Base-by-base conservation (phyloP, 176 grass and related monocot genomes). In the Hsuehochloa calcarea region DNA sequence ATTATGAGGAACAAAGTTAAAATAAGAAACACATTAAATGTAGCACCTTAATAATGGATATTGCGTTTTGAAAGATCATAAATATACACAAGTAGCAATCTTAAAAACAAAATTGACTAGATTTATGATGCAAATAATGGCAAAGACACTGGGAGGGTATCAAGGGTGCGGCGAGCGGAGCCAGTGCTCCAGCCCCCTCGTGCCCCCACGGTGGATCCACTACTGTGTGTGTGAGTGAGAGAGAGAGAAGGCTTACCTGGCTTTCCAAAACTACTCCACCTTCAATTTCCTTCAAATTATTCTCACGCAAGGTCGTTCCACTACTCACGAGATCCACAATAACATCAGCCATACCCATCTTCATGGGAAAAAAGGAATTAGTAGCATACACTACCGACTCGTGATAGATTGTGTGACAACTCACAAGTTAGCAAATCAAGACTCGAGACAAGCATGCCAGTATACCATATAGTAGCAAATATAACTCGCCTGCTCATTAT, bases 291-390 rank as follows among this genome's bases (percentile, higher is more conserved):
- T 99, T 99, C 71, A 99, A 80, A 86, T 99, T 94, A 78, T 99
- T 99, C 81, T 99, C 96, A 43, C 86, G 91, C 81, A 99, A 89
- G 25, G 96, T 99, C 3, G 75, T 96, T 83, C 93, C 96, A 50
- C 96, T 99, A 89, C 96, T 99, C 81, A 99, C 93, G 3, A 98
- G 96, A 94, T 99, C 96, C 64, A 99, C 78, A 51, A 99, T 99
- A 83, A 75, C 93, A 89, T 99, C 96, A 82, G 91, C 90, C 90
- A 88, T 99, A 68, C 96, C 96, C 96, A 99, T 96, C 96, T 96
- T 81, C 73, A 84, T 17, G 11, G n/a, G 15, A 5, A 29, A 77
- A 54, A 87, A 58, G 25, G 63, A 78, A 43, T 85, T 58, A 80
- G 27, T 34, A 91, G 9, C 16, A 0, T 67, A 45, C 5, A 52